A percentile compares a stretch with the other conserved stretches of the same genome.
Evolutionary conservation across 805 yeast genomes (phyloP).

Genomic region (Kuraishia piskuri): DNA sequence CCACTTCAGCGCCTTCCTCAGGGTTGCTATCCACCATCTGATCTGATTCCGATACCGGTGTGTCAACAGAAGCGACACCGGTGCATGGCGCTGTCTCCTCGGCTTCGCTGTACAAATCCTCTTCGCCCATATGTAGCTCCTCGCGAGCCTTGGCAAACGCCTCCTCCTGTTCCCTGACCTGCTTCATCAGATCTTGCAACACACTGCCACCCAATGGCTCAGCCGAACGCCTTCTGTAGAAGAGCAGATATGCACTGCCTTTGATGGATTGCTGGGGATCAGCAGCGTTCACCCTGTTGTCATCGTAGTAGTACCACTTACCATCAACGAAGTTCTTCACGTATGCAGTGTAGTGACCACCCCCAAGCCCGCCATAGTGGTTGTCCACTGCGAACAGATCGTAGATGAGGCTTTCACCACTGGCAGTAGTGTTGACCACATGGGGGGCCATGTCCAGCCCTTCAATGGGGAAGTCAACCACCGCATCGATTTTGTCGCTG

Average conservation of each 20-base stretch:
- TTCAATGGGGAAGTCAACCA: conserved; percentile 81
- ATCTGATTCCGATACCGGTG: background rate
- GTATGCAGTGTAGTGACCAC: conserved; percentile 94
- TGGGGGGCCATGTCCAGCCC: conserved; percentile 67
- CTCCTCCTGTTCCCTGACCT: conserved; percentile 5
- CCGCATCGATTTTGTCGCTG: conserved; percentile 81
- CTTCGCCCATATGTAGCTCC: conserved; percentile 24
- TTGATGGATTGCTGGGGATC: conserved; percentile 54
- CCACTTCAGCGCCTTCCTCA: too few species aligned
- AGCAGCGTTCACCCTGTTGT: conserved; percentile 59
- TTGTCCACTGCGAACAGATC: conserved; percentile 92
- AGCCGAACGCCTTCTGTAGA: conserved; percentile 54
- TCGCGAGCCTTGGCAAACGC: background rate
- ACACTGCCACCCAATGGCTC: conserved; percentile 38
- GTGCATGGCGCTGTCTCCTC: too few species aligned
- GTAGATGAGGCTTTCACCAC: conserved; percentile 39
- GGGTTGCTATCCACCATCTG: background rate
- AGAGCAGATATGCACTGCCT: conserved; percentile 80
- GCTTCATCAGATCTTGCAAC: conserved; percentile 29
- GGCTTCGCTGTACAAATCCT: conserved; percentile 12
- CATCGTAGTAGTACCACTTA: conserved; percentile 88
- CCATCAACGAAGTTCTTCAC: conserved; percentile 70
- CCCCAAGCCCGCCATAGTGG: conserved; percentile 94
- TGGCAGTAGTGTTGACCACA: conserved; percentile 29
- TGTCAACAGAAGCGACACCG: conserved; percentile 9